These are phyloP conservation scores for Plantago major DNA, from an alignment of 257 asterid species.

Conservation along the genomic window DNA sequence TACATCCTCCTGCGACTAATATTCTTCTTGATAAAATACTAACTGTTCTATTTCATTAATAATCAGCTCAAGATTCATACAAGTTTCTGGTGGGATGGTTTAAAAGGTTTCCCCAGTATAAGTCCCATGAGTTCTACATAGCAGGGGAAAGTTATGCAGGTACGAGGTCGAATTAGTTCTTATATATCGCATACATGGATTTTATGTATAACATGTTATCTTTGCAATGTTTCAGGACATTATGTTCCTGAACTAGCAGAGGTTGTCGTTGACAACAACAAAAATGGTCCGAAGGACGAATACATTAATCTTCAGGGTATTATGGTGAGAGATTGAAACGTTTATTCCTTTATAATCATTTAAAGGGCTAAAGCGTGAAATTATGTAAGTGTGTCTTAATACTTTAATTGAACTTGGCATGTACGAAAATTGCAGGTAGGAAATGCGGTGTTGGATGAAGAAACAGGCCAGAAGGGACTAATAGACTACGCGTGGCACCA, in stretches of 20 bases:
- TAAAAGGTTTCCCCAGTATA: conserved; percentile 72
- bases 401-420: no score
- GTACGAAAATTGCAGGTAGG: conserved; percentile 48
- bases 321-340: conserved; percentile 33
- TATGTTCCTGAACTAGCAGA: conserved; percentile 84
- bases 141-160: conserved; percentile 97
- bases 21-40: no score
- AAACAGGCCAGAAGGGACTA: conserved; percentile 66
- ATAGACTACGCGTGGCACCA: conserved; percentile 88
- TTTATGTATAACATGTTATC: no score
- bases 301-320: conserved; percentile 67
- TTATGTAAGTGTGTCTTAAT: no score
- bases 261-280: conserved; percentile 45
- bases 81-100: conserved; percentile 73
- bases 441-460: conserved; percentile 71
- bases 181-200: no score
- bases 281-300: conserved; percentile 20
- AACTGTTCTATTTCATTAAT: not conserved
- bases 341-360: not conserved
- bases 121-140: conserved; percentile 67
- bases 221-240: conserved; percentile 45
- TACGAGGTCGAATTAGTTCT: conserved; percentile 11
- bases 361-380: not conserved
- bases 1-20: not conserved
- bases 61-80: conserved; percentile 72